phyloP scores from a whole-genome alignment of 495 filamentous ascomycete species.

The Aspergillus campestris region DNA sequence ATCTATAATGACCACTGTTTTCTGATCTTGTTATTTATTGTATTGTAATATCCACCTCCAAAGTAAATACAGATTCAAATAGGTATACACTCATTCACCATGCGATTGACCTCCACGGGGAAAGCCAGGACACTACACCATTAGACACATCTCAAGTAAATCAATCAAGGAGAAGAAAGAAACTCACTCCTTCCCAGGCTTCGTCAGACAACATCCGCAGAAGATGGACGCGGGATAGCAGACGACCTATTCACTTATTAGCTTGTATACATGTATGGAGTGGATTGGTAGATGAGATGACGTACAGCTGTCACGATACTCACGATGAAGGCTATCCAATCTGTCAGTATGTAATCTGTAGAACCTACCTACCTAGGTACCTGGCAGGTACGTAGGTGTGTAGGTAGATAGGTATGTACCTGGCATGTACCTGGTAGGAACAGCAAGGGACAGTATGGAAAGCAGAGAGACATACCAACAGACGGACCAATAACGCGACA shows the following conservation, averaged over 20 bases:
- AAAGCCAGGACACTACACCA: slow-evolving; percentile 40
- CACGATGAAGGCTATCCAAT: slow-evolving; percentile 30
- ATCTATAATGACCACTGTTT: slow-evolving; percentile 1
- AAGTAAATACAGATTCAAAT: slow-evolving; percentile 7
- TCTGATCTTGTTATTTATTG: slow-evolving; percentile 1
- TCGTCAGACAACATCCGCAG: slow-evolving; percentile 50
- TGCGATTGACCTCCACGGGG: slow-evolving; percentile 47
- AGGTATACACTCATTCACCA: slow-evolving; percentile 47
- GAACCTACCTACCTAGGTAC: too few species aligned
- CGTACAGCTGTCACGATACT: slow-evolving; percentile 46
- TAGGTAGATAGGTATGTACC: too few species aligned
- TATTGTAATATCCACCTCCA: background rate
- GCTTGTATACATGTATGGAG: background rate
- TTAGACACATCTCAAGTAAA: slow-evolving; percentile 3
- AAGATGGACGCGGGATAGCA: slow-evolving; percentile 53
- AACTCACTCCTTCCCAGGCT: slow-evolving; percentile 48
- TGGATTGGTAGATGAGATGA: slow-evolving; percentile 6
- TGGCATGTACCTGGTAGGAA: background rate
- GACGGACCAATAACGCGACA: slow-evolving; percentile 57
- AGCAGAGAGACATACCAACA: slow-evolving; percentile 29
- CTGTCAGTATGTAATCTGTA: background rate
- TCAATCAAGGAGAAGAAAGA: background rate
- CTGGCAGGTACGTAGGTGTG: too few species aligned
- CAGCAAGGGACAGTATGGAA: background rate
- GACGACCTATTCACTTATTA: slow-evolving; percentile 32